Evolutionary conservation across 306 rosid genomes (phyloP).

Genomic region (Malus orientalis): DNA sequence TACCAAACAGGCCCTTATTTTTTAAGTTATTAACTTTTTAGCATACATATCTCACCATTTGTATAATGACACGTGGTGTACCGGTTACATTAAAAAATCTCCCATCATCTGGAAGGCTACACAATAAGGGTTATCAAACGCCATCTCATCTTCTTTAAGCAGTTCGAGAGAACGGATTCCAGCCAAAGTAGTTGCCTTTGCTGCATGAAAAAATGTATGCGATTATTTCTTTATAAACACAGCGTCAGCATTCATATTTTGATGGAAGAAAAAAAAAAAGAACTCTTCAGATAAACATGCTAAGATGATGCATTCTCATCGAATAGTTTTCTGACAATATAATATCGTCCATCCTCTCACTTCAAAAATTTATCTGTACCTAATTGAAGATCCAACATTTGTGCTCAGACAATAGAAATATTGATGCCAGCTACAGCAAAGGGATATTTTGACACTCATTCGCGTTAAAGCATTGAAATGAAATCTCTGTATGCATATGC

Average conservation of each 20-base stretch:
- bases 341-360: background rate
- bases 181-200: slow-evolving; percentile 45
- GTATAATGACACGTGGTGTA: too few species aligned
- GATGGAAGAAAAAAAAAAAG: background rate
- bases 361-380: slow-evolving; percentile 35
- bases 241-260: background rate
- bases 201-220: slow-evolving; percentile 28
- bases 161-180: slow-evolving; percentile 58
- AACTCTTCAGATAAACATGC: background rate
- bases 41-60: too few species aligned
- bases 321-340: too few species aligned
- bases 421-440: slow-evolving; percentile 97
- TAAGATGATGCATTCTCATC: background rate
- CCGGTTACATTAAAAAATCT: too few species aligned
- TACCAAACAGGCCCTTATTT: too few species aligned
- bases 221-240: background rate
- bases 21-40: too few species aligned
- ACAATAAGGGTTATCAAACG: slow-evolving; percentile 74
- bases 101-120: slow-evolving; percentile 67
- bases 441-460: slow-evolving; percentile 44
- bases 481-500: background rate
- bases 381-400: slow-evolving; percentile 83
- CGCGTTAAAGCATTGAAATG: background rate
- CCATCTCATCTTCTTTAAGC: slow-evolving; percentile 71
- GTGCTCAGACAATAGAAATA: slow-evolving; percentile 74